Conservation (phyloP, 495 filamentous ascomycete species). For the Lindgomyces ingoldianus region DNA sequence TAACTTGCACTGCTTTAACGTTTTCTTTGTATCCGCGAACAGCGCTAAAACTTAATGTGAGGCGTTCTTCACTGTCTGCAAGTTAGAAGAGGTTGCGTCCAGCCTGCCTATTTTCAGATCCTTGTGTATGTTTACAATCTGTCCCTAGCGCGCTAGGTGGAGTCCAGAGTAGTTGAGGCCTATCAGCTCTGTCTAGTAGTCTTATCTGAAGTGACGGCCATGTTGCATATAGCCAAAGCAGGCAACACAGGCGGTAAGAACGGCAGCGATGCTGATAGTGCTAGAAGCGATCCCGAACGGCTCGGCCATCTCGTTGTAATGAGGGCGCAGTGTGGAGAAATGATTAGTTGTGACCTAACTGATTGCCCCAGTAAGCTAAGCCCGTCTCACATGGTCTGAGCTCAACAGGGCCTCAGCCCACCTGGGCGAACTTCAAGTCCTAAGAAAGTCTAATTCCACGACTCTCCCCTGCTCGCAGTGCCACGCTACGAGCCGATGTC, state of each 20-base stretch:
- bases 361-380: too few species aligned
- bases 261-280: conserved; percentile 14
- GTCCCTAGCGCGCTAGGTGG: background rate
- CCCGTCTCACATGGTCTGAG: too few species aligned
- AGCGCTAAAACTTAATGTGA: conserved; percentile 32
- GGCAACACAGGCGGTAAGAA: conserved; percentile 23
- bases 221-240: conserved; percentile 34
- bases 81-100: conserved; percentile 23
- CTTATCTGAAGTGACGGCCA: conserved; percentile 25
- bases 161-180: conserved; percentile 20
- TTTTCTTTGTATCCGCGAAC: conserved; percentile 36
- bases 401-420: too few species aligned
- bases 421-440: too few species aligned
- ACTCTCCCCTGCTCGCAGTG: too few species aligned
- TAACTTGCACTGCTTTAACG: conserved; percentile 30
- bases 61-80: background rate
- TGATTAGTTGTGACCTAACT: background rate
- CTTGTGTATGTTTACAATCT: background rate
- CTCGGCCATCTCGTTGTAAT: background rate
- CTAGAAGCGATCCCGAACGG: background rate
- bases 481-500: too few species aligned
- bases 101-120: conserved; percentile 29
- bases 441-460: too few species aligned
- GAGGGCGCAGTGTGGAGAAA: background rate
- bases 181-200: conserved; percentile 25